phyloP scores from a whole-genome alignment of 768 basidiomycete genomes.

The Boletus eberwhitei region DNA sequence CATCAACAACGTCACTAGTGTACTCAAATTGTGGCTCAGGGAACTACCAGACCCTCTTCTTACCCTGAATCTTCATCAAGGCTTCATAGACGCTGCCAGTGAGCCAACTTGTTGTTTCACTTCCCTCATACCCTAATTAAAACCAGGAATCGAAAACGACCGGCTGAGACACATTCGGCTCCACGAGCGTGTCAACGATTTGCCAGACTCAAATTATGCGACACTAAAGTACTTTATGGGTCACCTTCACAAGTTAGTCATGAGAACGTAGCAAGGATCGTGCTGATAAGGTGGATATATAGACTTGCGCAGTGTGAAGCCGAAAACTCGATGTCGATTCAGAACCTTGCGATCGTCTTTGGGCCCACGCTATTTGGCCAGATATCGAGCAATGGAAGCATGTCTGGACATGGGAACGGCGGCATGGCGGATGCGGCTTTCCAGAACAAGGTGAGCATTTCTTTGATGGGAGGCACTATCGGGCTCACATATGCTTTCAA shows the following conservation, averaged over 20 bases:
- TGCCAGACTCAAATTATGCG: slow-evolving; percentile 98
- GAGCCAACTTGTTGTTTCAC: slow-evolving; percentile 31
- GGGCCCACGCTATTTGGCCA: slow-evolving; percentile 96
- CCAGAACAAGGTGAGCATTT: slow-evolving; percentile 61
- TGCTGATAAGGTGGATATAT: slow-evolving; percentile 12
- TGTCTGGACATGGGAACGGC: slow-evolving; percentile 45
- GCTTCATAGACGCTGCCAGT: slow-evolving; percentile 96
- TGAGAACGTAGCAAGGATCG: background rate
- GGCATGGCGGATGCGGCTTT: slow-evolving; percentile 67
- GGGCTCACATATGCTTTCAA: slow-evolving; percentile 31
- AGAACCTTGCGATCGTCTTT: slow-evolving; percentile 94
- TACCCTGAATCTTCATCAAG: slow-evolving; percentile 78
- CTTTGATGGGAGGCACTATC: background rate
- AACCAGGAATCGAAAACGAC: slow-evolving; percentile 85
- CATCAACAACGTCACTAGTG: slow-evolving; percentile 94
- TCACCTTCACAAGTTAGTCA: slow-evolving; percentile 78
- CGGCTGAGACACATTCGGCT: slow-evolving; percentile 91
- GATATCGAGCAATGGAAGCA: slow-evolving; percentile 42
- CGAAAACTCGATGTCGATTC: slow-evolving; percentile 88
- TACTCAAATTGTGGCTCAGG: slow-evolving; percentile 92
- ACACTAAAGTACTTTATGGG: slow-evolving; percentile 95
- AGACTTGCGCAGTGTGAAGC: slow-evolving; percentile 75
- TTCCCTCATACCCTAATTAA: background rate
- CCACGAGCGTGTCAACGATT: slow-evolving; percentile 95
- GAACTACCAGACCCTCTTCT: slow-evolving; percentile 94